Base-by-base conservation (phyloP, 2,329 filamentous ascomycete species). In the Phialophora expanda region DNA sequence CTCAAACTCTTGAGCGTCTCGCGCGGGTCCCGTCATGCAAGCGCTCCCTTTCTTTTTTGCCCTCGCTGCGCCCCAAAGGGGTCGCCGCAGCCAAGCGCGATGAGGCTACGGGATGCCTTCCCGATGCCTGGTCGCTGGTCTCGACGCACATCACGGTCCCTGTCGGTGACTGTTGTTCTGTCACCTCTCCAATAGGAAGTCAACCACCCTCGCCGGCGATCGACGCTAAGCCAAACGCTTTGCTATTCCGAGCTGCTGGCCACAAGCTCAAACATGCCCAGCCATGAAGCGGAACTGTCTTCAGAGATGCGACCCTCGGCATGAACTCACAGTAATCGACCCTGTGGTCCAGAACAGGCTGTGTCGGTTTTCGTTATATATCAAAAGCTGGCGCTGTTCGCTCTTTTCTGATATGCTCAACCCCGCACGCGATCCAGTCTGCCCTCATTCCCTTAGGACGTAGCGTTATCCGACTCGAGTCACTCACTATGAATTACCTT, bases 401-500 rank as follows among this genome's bases (percentile, higher is more conserved):
- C 20, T 28, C 12, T 26, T 53, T 26, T 12, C 22, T 5, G 4
- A 4, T n/a, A 14, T 17, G 8, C 48, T 14, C 11, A 53, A 41
- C 8, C 22, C n/a, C 32, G 46, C 30, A 22, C 50, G 11, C 3
- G 44, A 50, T 34, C 28, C n/a, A 1, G n/a, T 26, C 20, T 61
- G 9, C 48, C 20, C 50, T 54, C 58, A 20, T 17, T 61, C 20
- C 30, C 20, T 17, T 6, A 20, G 17, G 17, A n/a, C 38, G 8
- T 44, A 44, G 17, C 7, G 8, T 17, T 17, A 44, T 8, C 46
- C 12, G 22, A 14, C 7, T 38, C 11, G 30, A 24, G 58, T 61
- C 58, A 28, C 30, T 61, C 58, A 20, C 26, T 54, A 61, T 61
- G 58, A 53, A 54, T 1, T 9, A 32, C 32, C 26, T 34, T 24